Percentiles rank a stretch among this genome's conserved stretches.
Evolutionary conservation across 176 grass and related monocot species (phyloP).

Genomic region (Typha latifolia): DNA sequence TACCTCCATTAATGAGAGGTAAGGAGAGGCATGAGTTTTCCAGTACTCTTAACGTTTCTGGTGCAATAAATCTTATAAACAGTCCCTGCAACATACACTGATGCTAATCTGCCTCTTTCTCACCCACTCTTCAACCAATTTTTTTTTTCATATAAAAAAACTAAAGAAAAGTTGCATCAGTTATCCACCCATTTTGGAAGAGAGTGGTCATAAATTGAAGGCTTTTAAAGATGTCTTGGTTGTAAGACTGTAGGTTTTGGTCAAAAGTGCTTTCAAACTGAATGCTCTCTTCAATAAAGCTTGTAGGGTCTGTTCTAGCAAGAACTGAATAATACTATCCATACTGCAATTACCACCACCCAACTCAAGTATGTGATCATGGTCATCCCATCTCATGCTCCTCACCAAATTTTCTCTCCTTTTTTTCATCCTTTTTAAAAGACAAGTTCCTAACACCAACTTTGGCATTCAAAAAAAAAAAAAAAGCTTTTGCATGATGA

Average conservation of each 20-base stretch:
- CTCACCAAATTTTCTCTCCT: background rate
- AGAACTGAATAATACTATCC: background rate
- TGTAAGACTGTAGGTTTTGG: background rate
- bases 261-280: slow-evolving; percentile 13
- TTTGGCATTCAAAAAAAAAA: background rate
- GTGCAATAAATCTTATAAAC: background rate
- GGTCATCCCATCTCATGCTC: background rate
- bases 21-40: background rate
- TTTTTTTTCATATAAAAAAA: background rate
- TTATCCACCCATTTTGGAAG: slow-evolving; percentile 1
- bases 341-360: background rate
- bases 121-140: background rate
- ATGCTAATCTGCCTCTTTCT: background rate
- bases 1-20: background rate
- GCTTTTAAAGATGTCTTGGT: background rate
- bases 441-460: background rate
- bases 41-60: background rate
- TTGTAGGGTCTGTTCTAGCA: slow-evolving; percentile 2
- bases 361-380: background rate
- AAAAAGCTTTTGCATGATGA: background rate
- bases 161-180: background rate
- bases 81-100: background rate
- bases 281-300: background rate
- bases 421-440: background rate
- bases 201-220: background rate